A percentile compares a stretch with the other conserved stretches of the same genome.
Evolutionary conservation across 2,329 filamentous ascomycete species (phyloP).

Genomic region (Magnaporthiopsis incrustans): DNA sequence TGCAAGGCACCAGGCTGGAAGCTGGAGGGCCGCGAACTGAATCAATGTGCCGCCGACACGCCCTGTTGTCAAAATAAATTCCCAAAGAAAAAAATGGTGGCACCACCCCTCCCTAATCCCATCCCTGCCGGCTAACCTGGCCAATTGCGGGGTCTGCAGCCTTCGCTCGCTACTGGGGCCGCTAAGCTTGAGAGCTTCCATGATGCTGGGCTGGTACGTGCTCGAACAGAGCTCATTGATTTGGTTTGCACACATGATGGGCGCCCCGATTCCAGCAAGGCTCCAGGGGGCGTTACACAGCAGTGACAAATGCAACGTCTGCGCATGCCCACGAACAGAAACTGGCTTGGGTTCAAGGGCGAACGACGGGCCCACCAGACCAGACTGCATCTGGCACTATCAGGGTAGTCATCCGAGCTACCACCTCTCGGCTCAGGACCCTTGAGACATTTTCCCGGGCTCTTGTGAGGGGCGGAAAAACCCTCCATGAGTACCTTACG

Average conservation of each 20-base stretch:
- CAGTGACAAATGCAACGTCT: no score
- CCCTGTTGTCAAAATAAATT: not conserved
- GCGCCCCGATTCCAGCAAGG: no score
- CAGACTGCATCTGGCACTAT: not conserved
- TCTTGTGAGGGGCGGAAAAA: not conserved
- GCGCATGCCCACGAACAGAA: not conserved
- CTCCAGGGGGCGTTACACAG: no score
- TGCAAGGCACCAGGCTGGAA: no score
- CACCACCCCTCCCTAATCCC: not conserved
- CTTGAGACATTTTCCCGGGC: not conserved
- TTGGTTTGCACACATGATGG: no score
- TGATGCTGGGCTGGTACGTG: not conserved
- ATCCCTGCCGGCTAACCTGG: no score
- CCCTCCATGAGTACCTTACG: not conserved
- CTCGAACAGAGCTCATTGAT: not conserved
- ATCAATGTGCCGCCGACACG: not conserved
- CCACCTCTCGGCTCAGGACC: not conserved
- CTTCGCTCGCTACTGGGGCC: no score
- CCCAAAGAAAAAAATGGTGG: not conserved
- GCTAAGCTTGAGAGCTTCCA: no score
- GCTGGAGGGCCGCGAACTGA: no score
- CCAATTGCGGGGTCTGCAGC: not conserved
- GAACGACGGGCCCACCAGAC: not conserved
- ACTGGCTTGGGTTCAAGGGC: not conserved
- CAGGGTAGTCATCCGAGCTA: not conserved